Base-by-base conservation (phyloP, 1,284 basidiomycete species). In the Meira miltonrushii region DNA sequence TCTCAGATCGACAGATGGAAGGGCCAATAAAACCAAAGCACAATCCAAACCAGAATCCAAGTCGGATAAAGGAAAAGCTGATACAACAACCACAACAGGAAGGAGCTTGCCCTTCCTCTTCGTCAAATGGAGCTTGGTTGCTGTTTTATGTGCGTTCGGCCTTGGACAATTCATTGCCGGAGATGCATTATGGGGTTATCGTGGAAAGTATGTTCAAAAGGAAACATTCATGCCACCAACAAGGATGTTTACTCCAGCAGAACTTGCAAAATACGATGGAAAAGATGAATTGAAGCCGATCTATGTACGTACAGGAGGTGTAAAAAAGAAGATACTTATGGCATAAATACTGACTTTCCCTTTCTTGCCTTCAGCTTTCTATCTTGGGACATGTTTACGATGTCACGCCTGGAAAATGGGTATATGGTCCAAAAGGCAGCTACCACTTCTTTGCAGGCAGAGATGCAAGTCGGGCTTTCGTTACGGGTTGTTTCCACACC, bases 331-430 rank as follows among this genome's bases (percentile, higher is more conserved):
- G 15, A 21, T 6, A 55, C 19, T 43, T 43, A 21, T 46, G 66
- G 50, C 39, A 37, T 39, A n/a, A 37, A 21, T 48, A 23, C 13
- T 39, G n/a, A 46, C 47, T 39, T 17, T 49, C 38, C 11, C 21
- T 43, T 49, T 44, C 13, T 6, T 23, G 6, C 21, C 38, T 39
- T 21, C 37, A 59, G 59, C 58, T 73, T 23, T 60, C 68, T 21
- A 88, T 97, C 73, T 88, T 92, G 74, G 90, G 91, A 17, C 87
- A 89, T 57, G 92, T 98, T 1, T 97, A 87, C 81, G 93, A 98
- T 75, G 94, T 98, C 44, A 85, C 86, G 39, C 80, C 81, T 46
- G 86, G 85, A 68, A 83, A 86, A 51, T 82, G 84, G 59, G 86
- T 89, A n/a, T 97, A 97, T 79, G 90, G 92, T 1, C 69, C 70